These are phyloP conservation scores for Mycosarcoma mackinlayi DNA, from an alignment of 1,284 basidiomycete genomes.

Conservation along the genomic window DNA sequence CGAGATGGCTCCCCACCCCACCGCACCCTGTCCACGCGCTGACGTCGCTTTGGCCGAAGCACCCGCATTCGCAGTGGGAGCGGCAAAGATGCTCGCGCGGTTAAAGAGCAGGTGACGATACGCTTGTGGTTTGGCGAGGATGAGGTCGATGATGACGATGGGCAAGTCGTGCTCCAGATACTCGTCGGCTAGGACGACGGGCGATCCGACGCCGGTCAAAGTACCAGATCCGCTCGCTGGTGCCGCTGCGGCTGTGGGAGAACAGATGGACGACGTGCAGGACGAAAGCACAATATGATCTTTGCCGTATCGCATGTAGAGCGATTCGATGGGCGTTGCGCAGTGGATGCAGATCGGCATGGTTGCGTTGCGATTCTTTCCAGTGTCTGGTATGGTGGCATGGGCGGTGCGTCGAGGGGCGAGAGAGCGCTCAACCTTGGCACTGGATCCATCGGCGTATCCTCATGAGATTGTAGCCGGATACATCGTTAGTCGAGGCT, in stretches of 20 bases:
- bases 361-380: not conserved
- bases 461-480: too few species aligned
- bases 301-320: slow-evolving; percentile 44
- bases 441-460: too few species aligned
- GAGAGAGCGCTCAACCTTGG: not conserved
- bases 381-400: too few species aligned
- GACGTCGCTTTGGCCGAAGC: too few species aligned
- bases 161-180: slow-evolving; percentile 87
- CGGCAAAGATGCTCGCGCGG: slow-evolving; percentile 67
- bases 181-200: slow-evolving; percentile 76
- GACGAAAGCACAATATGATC: slow-evolving; percentile 45
- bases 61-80: not conserved
- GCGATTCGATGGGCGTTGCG: slow-evolving; percentile 26
- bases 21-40: too few species aligned
- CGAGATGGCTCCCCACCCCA: not conserved
- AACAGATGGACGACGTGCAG: slow-evolving; percentile 23
- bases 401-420: not conserved
- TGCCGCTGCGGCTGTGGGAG: slow-evolving; percentile 63
- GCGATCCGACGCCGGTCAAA: not conserved
- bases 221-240: not conserved
- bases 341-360: slow-evolving; percentile 55
- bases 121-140: slow-evolving; percentile 85
- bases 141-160: slow-evolving; percentile 82
- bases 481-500: too few species aligned
- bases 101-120: slow-evolving; percentile 92